Conservation (phyloP, 2,329 filamentous ascomycete genomes). For the Aureobasidium sp. region DNA sequence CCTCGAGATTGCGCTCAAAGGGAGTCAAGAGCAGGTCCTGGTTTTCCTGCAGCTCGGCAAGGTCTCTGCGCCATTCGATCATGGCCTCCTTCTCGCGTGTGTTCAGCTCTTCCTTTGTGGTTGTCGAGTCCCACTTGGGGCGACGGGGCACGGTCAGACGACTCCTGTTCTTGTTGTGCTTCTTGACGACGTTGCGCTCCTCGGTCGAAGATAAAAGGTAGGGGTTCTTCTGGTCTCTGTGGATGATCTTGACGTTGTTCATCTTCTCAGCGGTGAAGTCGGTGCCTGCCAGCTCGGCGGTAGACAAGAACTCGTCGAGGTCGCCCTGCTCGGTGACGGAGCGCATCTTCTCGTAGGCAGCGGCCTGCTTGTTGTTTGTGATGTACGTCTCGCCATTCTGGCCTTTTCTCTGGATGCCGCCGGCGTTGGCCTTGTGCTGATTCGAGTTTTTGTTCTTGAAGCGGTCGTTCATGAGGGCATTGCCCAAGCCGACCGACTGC, state of each 20-base stretch:
- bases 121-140: slow-evolving; percentile 79
- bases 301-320: slow-evolving; percentile 92
- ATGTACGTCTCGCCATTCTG: slow-evolving; percentile 58
- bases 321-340: slow-evolving; percentile 95
- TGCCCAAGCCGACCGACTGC: slow-evolving; percentile 88
- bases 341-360: slow-evolving; percentile 98
- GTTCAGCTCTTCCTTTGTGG: slow-evolving; percentile 78
- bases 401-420: slow-evolving; percentile 40
- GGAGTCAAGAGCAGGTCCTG: slow-evolving; percentile 95
- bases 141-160: slow-evolving; percentile 82
- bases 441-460: slow-evolving; percentile 86
- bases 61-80: slow-evolving; percentile 77
- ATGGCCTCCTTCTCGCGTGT: slow-evolving; percentile 70
- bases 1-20: slow-evolving; percentile 93
- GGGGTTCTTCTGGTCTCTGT: slow-evolving; percentile 91
- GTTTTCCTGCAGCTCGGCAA: slow-evolving; percentile 89
- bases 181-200: slow-evolving; percentile 68
- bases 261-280: slow-evolving; percentile 99
- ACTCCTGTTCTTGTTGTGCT: slow-evolving; percentile 73
- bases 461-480: slow-evolving; percentile 96
- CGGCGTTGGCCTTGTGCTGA: slow-evolving; percentile 67
- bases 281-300: slow-evolving; percentile 92
- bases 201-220: slow-evolving; percentile 81
- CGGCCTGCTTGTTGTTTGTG: slow-evolving; percentile 83
- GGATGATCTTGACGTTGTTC: slow-evolving; percentile 98